Conservation (phyloP, 345 rosid species). For the Iberis pinnata region DNA sequence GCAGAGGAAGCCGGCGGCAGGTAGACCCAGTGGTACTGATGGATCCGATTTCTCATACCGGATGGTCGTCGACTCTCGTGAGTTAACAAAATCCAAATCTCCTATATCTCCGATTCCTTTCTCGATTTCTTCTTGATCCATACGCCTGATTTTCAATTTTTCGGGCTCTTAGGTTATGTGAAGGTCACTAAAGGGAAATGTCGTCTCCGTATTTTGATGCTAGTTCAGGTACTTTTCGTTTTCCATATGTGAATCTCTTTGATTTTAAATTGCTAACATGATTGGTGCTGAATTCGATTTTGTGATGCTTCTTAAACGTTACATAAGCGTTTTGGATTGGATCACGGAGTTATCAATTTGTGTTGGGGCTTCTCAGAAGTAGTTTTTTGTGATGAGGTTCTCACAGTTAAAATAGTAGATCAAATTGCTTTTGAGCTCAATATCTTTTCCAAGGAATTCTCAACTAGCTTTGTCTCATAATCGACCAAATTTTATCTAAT, state of each 20-base stretch:
- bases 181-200: constrained; percentile 30
- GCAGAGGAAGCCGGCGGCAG: constrained; percentile 35
- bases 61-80: constrained; percentile 88
- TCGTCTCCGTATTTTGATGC: constrained; percentile 31
- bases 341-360: too few relatives aligned
- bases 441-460: not conserved
- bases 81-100: constrained; percentile 22
- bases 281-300: too few relatives aligned
- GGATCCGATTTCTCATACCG: constrained; percentile 83
- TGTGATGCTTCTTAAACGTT: not conserved
- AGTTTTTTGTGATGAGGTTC: constrained; percentile 1
- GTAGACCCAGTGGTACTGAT: constrained; percentile 54
- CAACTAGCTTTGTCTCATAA: not conserved
- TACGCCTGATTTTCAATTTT: not conserved
- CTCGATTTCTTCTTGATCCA: not conserved
- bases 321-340: not conserved
- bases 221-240: constrained; percentile 23
- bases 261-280: too few relatives aligned
- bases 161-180: constrained; percentile 20
- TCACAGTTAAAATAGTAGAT: not conserved
- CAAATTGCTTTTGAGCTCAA: not conserved
- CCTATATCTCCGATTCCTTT: too few relatives aligned
- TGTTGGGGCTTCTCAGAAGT: not conserved
- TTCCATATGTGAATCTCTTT: too few relatives aligned
- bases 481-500: not conserved